A percentile compares a stretch with the other conserved stretches of the same genome.
Evolutionary conservation across 192 early-diverging fungal genomes (phyloP).

Genomic region (Linnemannia elongata): DNA sequence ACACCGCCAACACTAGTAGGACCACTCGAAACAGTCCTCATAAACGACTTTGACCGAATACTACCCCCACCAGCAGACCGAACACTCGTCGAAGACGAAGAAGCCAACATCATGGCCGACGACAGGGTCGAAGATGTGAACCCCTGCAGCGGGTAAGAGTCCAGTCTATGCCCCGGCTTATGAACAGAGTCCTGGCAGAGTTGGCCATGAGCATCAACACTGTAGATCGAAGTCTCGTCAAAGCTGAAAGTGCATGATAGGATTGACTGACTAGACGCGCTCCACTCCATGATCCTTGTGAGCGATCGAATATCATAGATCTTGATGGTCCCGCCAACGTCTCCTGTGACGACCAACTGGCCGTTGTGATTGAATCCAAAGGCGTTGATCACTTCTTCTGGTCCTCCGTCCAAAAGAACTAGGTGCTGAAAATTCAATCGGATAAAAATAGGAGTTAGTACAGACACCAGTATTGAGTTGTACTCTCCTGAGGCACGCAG

Average conservation of each 20-base stretch:
- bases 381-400: slow-evolving; percentile 60
- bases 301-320: slow-evolving; percentile 70
- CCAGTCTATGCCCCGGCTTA: slow-evolving; percentile 61
- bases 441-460: not conserved
- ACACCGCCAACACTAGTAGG: not conserved
- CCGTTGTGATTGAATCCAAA: slow-evolving; percentile 75
- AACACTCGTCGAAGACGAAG: slow-evolving; percentile 45
- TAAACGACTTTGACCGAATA: slow-evolving; percentile 49
- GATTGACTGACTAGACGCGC: slow-evolving; percentile 46
- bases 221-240: slow-evolving; percentile 72
- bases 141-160: slow-evolving; percentile 53
- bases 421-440: slow-evolving; percentile 14
- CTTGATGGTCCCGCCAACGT: slow-evolving; percentile 63
- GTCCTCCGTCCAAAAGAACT: slow-evolving; percentile 7
- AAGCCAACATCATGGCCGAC: slow-evolving; percentile 36
- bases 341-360: slow-evolving; percentile 69
- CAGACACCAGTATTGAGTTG: not conserved
- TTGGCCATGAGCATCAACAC: slow-evolving; percentile 57
- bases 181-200: slow-evolving; percentile 68
- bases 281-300: slow-evolving; percentile 71
- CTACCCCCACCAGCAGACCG: slow-evolving; percentile 39
- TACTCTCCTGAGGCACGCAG: too few relatives aligned
- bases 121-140: slow-evolving; percentile 59
- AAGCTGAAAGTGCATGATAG: slow-evolving; percentile 72
- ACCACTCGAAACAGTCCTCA: slow-evolving; percentile 22